phyloP scores from a whole-genome alignment of 768 basidiomycete genomes.

The Lactifluus piperatus region DNA sequence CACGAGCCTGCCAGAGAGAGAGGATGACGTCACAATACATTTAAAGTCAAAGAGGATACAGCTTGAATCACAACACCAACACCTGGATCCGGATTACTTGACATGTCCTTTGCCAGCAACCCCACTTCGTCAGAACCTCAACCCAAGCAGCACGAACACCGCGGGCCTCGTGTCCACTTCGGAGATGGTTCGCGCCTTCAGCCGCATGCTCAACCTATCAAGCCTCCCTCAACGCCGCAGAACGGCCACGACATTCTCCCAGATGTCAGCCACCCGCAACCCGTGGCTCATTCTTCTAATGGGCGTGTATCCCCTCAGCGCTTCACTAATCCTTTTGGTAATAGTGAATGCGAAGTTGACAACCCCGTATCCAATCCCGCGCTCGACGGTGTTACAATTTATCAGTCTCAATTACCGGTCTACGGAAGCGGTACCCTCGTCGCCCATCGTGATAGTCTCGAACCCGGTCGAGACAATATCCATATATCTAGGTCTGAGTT shows the following conservation, averaged over 20 bases:
- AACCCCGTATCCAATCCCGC: not conserved
- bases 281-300: constrained; percentile 1
- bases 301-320: not conserved
- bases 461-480: not conserved
- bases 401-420: not conserved
- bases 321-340: constrained; percentile 11
- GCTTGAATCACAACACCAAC: not conserved
- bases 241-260: not conserved
- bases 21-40: constrained; percentile 2
- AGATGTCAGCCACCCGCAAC: not conserved
- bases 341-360: not conserved
- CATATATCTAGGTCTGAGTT: not conserved
- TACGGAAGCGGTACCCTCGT: constrained; percentile 5
- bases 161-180: constrained; percentile 10
- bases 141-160: not conserved
- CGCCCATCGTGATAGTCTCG: not conserved
- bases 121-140: not conserved
- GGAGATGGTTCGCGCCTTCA: not conserved
- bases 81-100: not conserved
- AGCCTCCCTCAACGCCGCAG: not conserved
- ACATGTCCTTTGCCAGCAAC: not conserved
- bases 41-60: not conserved
- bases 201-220: not conserved
- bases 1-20: not conserved
- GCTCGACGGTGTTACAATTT: constrained; percentile 4